Percentiles rank a stretch among this genome's conserved stretches.
Evolutionary conservation across 139 green algal species (phyloP).

Genomic region (Micractinium conductrix): DNA sequence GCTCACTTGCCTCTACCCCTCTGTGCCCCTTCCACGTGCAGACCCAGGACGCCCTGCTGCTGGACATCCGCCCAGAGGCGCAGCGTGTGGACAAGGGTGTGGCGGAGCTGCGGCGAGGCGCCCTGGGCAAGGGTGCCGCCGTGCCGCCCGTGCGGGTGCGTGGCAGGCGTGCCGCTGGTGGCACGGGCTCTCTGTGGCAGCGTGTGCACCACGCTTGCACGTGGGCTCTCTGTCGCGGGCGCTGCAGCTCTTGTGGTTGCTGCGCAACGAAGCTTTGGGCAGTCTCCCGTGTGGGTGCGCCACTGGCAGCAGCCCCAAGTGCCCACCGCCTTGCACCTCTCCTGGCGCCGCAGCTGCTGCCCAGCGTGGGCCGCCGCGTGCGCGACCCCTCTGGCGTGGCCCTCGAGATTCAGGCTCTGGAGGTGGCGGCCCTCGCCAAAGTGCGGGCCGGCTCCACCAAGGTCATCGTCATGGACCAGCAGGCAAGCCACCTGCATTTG

Average conservation of each 20-base stretch:
- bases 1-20: not conserved
- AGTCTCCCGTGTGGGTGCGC: too few species aligned
- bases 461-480: constrained; percentile 44
- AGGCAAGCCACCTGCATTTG: not conserved
- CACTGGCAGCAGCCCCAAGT: too few species aligned
- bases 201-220: too few species aligned
- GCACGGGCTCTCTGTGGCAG: too few species aligned
- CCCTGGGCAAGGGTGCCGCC: constrained; percentile 54
- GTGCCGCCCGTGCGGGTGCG: constrained; percentile 30
- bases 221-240: too few species aligned
- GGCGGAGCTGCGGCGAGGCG: constrained; percentile 56
- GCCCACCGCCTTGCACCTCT: not conserved
- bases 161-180: too few species aligned
- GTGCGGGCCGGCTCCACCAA: constrained; percentile 11
- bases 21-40: not conserved
- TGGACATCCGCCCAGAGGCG: constrained; percentile 63
- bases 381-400: constrained; percentile 39
- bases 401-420: constrained; percentile 44
- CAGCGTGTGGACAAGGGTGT: constrained; percentile 51
- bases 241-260: too few species aligned
- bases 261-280: too few species aligned
- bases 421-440: constrained; percentile 47
- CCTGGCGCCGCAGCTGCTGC: constrained; percentile 12
- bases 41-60: constrained; percentile 57
- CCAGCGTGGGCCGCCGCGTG: constrained; percentile 34